phyloP scores from a whole-genome alignment of 1,284 basidiomycete genomes.

The Tilletia horrida region DNA sequence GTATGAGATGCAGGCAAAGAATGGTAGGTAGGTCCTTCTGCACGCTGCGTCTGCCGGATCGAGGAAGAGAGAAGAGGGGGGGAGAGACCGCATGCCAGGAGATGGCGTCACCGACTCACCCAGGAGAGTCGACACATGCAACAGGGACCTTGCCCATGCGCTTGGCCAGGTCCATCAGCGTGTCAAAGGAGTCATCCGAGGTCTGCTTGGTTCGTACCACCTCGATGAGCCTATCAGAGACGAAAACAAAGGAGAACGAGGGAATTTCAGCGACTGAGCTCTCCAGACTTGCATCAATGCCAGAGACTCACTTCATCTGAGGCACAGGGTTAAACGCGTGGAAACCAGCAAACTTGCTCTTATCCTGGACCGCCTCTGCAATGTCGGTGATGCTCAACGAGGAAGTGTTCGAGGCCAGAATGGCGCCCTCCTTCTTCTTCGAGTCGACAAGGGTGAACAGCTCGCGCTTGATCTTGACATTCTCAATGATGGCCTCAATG shows the following conservation, averaged over 20 bases:
- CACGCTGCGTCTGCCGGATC: too few relatives aligned
- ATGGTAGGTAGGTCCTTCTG: too few relatives aligned
- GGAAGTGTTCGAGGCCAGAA: slow-evolving; percentile 64
- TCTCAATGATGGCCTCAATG: slow-evolving; percentile 64
- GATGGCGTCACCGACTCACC: slow-evolving; percentile 31
- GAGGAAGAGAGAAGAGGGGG: not conserved
- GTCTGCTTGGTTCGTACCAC: slow-evolving; percentile 60
- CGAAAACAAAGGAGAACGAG: not conserved
- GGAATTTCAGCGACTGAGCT: too few relatives aligned
- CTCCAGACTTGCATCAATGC: too few relatives aligned
- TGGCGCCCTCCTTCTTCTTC: slow-evolving; percentile 58
- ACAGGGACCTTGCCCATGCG: slow-evolving; percentile 62
- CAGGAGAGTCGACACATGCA: slow-evolving; percentile 59
- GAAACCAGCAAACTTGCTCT: slow-evolving; percentile 53
- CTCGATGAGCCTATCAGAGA: slow-evolving; percentile 55
- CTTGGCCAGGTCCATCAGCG: slow-evolving; percentile 59
- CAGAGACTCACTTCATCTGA: slow-evolving; percentile 60
- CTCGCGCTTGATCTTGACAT: slow-evolving; percentile 61
- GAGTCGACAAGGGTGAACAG: slow-evolving; percentile 61
- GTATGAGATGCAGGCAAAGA: too few relatives aligned
- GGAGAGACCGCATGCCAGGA: not conserved
- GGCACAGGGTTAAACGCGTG: slow-evolving; percentile 61
- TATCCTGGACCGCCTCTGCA: slow-evolving; percentile 52
- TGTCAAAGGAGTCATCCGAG: slow-evolving; percentile 58
- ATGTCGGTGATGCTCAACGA: slow-evolving; percentile 61